These are phyloP conservation scores for Euphrasia confusa DNA, from an alignment of 257 asterid genomes.

Conservation along the genomic window DNA sequence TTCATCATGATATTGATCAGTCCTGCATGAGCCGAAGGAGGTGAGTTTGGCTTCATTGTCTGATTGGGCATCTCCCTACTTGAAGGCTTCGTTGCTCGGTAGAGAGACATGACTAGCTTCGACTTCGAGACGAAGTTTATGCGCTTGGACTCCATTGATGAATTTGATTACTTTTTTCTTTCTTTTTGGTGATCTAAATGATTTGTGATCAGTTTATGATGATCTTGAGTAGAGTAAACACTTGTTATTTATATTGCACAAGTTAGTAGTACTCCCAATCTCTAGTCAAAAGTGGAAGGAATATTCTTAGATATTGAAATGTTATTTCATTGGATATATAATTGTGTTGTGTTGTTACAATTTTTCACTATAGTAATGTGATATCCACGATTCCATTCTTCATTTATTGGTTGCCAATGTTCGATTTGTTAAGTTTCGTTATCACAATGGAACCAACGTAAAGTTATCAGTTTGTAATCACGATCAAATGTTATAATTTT, in stretches of 20 bases:
- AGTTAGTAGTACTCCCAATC: not conserved
- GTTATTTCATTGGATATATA: too few species aligned
- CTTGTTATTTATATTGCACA: not conserved
- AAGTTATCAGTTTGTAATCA: too few species aligned
- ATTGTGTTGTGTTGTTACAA: too few species aligned
- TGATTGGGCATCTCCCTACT: conserved; percentile 21
- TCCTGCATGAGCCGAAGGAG: conserved; percentile 23
- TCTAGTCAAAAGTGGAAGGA: too few species aligned
- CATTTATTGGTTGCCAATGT: too few species aligned
- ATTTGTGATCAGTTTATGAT: not conserved
- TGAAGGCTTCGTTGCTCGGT: conserved; percentile 32
- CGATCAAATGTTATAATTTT: too few species aligned
- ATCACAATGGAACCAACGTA: too few species aligned
- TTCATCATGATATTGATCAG: conserved; percentile 25
- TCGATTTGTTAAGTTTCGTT: too few species aligned
- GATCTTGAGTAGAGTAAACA: not conserved
- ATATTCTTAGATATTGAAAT: too few species aligned
- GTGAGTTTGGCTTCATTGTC: conserved; percentile 27
- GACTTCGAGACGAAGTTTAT: conserved; percentile 38
- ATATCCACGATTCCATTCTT: too few species aligned
- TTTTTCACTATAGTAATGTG: too few species aligned
- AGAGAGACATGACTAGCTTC: conserved; percentile 43
- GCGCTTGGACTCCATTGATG: conserved; percentile 42
- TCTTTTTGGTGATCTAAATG: not conserved
- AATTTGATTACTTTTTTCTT: not conserved